Evolutionary conservation across 768 basidiomycete genomes (phyloP), one percentile per base, ranked within the genome.

Genomic region (Thelephora aurantiotincta): DNA sequence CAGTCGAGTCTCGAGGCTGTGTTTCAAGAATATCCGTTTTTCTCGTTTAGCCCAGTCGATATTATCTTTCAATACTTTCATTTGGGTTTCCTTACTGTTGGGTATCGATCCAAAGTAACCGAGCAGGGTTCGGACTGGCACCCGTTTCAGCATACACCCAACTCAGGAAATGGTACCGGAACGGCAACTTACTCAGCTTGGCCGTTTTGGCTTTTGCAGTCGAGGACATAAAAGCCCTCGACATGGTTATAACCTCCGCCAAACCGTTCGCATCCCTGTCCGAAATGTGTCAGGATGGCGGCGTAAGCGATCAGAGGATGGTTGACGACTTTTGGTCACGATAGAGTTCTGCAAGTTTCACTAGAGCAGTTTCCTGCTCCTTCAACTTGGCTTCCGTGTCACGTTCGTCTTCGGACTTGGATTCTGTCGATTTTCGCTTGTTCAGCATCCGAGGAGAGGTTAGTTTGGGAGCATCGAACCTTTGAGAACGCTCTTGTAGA

Each of bases 191-290:
- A 91, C 91, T 94, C 53, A 97, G 78, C 67, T 94, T 94, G 2
- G 92, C 92, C 0, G 94, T 96, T 65, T 97, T 96, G 1, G 92
- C 93, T 65, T 97, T 97, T 13, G 93, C 93, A 0, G 90, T 87
- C n/a, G 84, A 83, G 0, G 87, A 81, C 75, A 94, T 87, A 69
- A 93, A 91, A 11, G 63, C 58, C 0, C 91, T 70, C 0, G 88
- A 90, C 22, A 82, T 71, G 0, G 79, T 84, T 48, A 96, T 87
- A 34, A 94, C 80, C 47, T 90, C 77, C 9, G 91, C 88, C 2
- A 98, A 71, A 14, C 85, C 86, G 51, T 80, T 63, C 16, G 87
- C 80, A 68, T 97, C 85, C 57, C 91, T 96, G 54, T 30, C 38
- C 26, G 19, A 12, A 44, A n/a, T 33, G 6, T 11, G 37, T 6